A percentile compares a stretch with the other conserved stretches of the same genome.
These are phyloP conservation scores for Lablab purpureus DNA, from an alignment of 306 rosid genomes.

Conservation along the genomic window DNA sequence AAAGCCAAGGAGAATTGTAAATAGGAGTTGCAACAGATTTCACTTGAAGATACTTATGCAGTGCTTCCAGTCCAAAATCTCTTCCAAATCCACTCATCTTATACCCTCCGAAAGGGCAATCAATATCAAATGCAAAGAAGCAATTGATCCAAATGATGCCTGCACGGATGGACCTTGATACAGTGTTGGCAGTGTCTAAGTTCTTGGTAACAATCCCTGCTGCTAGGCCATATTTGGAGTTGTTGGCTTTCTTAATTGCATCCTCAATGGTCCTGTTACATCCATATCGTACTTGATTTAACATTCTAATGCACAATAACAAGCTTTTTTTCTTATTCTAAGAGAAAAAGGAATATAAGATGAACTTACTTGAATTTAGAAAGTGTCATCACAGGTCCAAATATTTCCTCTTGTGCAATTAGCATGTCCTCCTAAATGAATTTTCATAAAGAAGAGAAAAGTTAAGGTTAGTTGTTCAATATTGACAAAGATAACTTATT, in stretches of 20 bases:
- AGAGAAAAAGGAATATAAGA: background rate
- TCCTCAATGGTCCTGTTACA: constrained; percentile 74
- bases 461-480: background rate
- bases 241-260: constrained; percentile 77
- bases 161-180: constrained; percentile 82
- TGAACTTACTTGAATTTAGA: constrained; percentile 81
- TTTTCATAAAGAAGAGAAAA: background rate
- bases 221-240: constrained; percentile 77
- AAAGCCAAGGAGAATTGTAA: constrained; percentile 90
- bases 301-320: background rate
- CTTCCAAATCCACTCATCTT: constrained; percentile 92
- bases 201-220: constrained; percentile 81
- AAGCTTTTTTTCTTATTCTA: background rate
- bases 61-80: constrained; percentile 74
- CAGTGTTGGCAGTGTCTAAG: constrained; percentile 78
- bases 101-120: constrained; percentile 83
- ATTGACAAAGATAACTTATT: background rate
- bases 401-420: constrained; percentile 79
- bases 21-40: constrained; percentile 88
- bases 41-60: constrained; percentile 72
- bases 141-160: constrained; percentile 88
- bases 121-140: constrained; percentile 70
- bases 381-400: constrained; percentile 85
- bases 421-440: constrained; percentile 73
- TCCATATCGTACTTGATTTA: constrained; percentile 24